Base-by-base conservation (phyloP, 805 yeast genomes). In the Candida hungchunana region DNA sequence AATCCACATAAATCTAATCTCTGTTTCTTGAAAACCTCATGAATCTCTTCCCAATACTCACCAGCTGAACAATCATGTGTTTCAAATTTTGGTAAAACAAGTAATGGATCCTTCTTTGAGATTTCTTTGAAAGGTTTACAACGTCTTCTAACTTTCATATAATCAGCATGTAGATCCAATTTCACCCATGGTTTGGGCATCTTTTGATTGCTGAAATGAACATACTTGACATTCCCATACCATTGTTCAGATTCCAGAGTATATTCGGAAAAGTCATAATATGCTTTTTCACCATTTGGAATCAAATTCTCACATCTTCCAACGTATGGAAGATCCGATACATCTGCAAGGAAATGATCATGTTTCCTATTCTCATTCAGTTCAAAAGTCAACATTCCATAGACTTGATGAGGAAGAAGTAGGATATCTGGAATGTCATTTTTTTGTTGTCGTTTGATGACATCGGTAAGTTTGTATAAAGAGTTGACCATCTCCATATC, bases 161-260 rank as follows among this genome's bases (percentile, higher is more conserved):
- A 48, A 1, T 23, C 30, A 3, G 18, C 36, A 0, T 32, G n/a
- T 1, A 26, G 35, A 8, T 39, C 29, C 27, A 41, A 36, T 17
- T 36, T n/a, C 24, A 39, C 51, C 87, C 87, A 79, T 6, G 86
- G 86, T 49, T 81, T 79, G 0, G 78, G 75, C 5, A 79, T 55
- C 5, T 86, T 87, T 24, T 67, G 65, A 48, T 81, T 87, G 4
- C 82, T 73, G 52, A 74, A 81, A 53, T 81, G 87, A 16, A 79
- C 52, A 34, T 75, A 61, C 47, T 67, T 71, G 5, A 69, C 56
- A 7, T 60, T 53, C 4, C 48, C 42, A 4, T 59, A 40, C 16
- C 48, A 50, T 11, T 40, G 36, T 11, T 23, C 22, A 3, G 26
- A 29, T 13, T 56, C 11, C 3, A 31, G 24, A 7, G 34, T 24